Evolutionary conservation across 805 yeast genomes (phyloP), one percentile per base, ranked within the genome.

Genomic region (Wickerhamomyces ciferrii): DNA sequence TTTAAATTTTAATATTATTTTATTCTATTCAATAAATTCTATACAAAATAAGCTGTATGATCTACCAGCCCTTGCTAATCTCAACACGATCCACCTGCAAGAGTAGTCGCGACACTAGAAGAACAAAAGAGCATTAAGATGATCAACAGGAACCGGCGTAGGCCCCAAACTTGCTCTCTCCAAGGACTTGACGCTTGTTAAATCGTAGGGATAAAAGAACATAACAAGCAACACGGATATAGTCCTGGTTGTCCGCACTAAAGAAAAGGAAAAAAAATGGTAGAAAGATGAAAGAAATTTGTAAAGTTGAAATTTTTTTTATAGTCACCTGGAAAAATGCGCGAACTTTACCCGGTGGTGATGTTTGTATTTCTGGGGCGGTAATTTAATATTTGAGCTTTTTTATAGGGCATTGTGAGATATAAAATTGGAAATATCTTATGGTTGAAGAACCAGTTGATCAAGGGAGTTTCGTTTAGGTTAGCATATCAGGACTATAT

Each of bases 211-310:
- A 49, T 55, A 27, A 60, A 64, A 64, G 69, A 52, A 41, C 46
- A 46, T 58, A 55, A 58, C 66, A 78, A 78, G 84, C 86, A 81
- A 81, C 87, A 81, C 87, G 87, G 83, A 67, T 66, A 73, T 60
- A 76, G 82, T 78, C 81, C 79, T 76, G 83, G 87, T 77, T 79
- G 75, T 78, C 84, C 87, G 84, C 87, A 83, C 87, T 53, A 42
- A 51, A 52, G 58, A 56, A 46, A 15, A 29, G 46, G 41, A 50
- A n/a, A 52, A 32, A 17, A 36, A 35, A 21, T 17, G 18, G 17
- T 8, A 39, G 37, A 25, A 49, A 41, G 29, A 18, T 31, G 41
- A 39, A 50, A 35, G 40, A 38, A 20, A n/a, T 31, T 2, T n/a
- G 27, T 23, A 21, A 31, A 4, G 14, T 27, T 27, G 43, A 47